These are phyloP conservation scores for Sugiyamaella smithiae DNA, from an alignment of 805 yeast genomes.

Conservation along the genomic window DNA sequence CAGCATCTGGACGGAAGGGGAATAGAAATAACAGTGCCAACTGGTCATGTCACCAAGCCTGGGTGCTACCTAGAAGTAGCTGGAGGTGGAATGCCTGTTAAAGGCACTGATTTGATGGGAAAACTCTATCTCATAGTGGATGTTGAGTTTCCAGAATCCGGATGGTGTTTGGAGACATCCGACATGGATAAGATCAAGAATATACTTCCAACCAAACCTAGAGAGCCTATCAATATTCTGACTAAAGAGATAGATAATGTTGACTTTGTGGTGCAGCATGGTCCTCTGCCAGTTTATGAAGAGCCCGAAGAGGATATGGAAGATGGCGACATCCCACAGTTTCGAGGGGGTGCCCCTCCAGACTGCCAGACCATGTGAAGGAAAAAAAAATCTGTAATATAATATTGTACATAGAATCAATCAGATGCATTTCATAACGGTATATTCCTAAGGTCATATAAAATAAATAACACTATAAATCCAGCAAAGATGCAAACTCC, in stretches of 20 bases:
- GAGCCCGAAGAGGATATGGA: conserved; percentile 11
- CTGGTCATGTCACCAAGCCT: conserved; percentile 73
- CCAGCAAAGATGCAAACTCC: neutral
- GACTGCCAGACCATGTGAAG: conserved; percentile 23
- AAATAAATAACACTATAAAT: neutral
- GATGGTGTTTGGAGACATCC: conserved; percentile 75
- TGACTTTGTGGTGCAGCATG: conserved; percentile 15
- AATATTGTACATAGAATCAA: neutral
- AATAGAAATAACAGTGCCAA: conserved; percentile 59
- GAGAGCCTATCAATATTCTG: conserved; percentile 17
- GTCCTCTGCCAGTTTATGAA: conserved; percentile 17
- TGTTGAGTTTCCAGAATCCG: conserved; percentile 78
- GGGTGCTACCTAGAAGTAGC: conserved; percentile 61
- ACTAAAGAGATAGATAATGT: conserved; percentile 26
- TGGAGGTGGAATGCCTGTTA: conserved; percentile 82
- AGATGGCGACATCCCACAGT: conserved; percentile 2
- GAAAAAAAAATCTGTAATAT: neutral
- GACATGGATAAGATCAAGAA: conserved; percentile 41
- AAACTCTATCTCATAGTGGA: conserved; percentile 68
- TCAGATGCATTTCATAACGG: neutral
- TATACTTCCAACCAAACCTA: conserved; percentile 25
- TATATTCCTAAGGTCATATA: neutral
- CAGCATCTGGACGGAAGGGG: conserved; percentile 80
- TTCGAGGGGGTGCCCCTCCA: conserved; percentile 13
- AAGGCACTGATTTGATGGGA: conserved; percentile 47